phyloP scores from a whole-genome alignment of 1,284 basidiomycete genomes.

The Boletus smithii region DNA sequence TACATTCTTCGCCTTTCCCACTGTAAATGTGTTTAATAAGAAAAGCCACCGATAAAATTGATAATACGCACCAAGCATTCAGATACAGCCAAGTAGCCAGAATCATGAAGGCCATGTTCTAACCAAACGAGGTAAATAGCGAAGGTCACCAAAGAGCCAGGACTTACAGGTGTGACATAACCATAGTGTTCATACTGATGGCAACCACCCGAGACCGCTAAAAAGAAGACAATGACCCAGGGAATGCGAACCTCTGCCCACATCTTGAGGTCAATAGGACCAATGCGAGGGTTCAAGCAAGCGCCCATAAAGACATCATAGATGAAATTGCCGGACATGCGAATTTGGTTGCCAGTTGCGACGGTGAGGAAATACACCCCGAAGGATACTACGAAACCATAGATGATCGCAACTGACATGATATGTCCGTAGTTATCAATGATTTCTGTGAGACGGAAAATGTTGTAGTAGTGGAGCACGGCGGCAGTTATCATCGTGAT shows the following conservation, averaged over 20 bases:
- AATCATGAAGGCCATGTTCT: slow-evolving; percentile 98
- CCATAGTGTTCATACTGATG: slow-evolving; percentile 95
- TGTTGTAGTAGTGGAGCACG: slow-evolving; percentile 73
- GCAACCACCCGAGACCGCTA: slow-evolving; percentile 88
- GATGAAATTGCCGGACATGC: slow-evolving; percentile 92
- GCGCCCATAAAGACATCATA: slow-evolving; percentile 99
- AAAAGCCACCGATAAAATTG: not conserved
- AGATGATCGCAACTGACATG: slow-evolving; percentile 95
- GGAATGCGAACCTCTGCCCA: slow-evolving; percentile 98
- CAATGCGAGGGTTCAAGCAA: slow-evolving; percentile 89
- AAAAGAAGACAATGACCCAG: slow-evolving; percentile 94
- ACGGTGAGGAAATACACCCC: slow-evolving; percentile 79
- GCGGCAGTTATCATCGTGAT: slow-evolving; percentile 78
- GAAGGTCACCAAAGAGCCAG: not conserved
- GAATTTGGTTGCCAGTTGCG: slow-evolving; percentile 74
- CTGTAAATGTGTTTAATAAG: slow-evolving; percentile 18
- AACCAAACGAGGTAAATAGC: slow-evolving; percentile 5
- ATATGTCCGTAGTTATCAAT: slow-evolving; percentile 96
- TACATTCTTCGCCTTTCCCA: slow-evolving; percentile 92
- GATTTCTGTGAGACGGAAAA: slow-evolving; percentile 91
- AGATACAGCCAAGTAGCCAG: slow-evolving; percentile 95
- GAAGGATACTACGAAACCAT: slow-evolving; percentile 80
- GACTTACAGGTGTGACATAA: slow-evolving; percentile 82
- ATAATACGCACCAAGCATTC: slow-evolving; percentile 77
- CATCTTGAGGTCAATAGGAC: slow-evolving; percentile 97